Evolutionary conservation across 1,284 basidiomycete genomes (phyloP).

Genomic region (Quambalaria eucalypti): DNA sequence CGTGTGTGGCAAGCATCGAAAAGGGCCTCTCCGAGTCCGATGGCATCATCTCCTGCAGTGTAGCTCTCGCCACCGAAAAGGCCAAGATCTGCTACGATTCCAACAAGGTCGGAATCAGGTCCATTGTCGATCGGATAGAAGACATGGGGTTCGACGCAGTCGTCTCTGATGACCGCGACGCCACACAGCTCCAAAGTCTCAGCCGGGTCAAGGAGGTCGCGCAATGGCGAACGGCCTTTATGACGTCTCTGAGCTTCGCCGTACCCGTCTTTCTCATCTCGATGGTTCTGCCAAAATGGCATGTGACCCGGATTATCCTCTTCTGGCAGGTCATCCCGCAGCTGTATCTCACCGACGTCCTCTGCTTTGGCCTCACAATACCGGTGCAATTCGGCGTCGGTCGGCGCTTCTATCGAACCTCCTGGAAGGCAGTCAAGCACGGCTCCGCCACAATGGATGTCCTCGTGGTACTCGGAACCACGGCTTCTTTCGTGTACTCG

Average conservation of each 20-base stretch:
- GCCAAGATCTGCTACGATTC: slow-evolving; percentile 31
- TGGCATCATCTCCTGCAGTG: slow-evolving; percentile 26
- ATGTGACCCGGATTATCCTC: slow-evolving; percentile 47
- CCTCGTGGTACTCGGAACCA: slow-evolving; percentile 87
- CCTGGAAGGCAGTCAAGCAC: slow-evolving; percentile 84
- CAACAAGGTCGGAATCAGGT: slow-evolving; percentile 21
- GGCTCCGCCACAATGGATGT: slow-evolving; percentile 81
- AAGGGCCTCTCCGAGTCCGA: slow-evolving; percentile 60
- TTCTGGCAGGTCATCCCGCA: slow-evolving; percentile 31
- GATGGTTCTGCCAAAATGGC: slow-evolving; percentile 66
- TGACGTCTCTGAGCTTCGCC: slow-evolving; percentile 68
- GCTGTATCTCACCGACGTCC: slow-evolving; percentile 71
- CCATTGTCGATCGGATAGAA: slow-evolving; percentile 50
- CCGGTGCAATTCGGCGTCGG: slow-evolving; percentile 92
- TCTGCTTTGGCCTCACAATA: slow-evolving; percentile 74
- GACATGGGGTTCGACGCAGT: slow-evolving; percentile 85
- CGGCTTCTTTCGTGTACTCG: slow-evolving; percentile 86
- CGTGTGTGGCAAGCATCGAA: slow-evolving; percentile 72
- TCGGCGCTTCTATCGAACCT: slow-evolving; percentile 73
- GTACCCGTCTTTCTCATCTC: slow-evolving; percentile 83
- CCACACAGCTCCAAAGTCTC: slow-evolving; percentile 80
- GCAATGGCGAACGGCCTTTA: slow-evolving; percentile 77
- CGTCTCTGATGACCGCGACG: slow-evolving; percentile 67
- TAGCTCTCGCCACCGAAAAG: slow-evolving; percentile 34
- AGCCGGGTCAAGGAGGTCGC: slow-evolving; percentile 83